These are phyloP conservation scores for Sporothrix dimorphospora DNA, from an alignment of 2,329 filamentous ascomycete species.

Conservation along the genomic window DNA sequence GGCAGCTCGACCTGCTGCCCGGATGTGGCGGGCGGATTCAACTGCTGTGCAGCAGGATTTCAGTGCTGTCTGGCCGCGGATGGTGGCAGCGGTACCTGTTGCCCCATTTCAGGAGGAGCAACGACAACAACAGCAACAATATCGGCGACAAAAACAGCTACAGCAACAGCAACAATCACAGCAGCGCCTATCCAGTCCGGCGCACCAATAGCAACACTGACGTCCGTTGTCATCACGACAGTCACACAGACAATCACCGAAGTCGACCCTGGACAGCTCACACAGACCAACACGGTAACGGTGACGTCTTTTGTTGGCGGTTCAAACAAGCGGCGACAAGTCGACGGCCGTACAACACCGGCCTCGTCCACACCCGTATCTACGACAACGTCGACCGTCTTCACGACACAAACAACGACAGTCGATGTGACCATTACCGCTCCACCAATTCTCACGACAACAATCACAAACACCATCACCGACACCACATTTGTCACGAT, in stretches of 20 bases:
- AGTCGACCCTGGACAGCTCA: constrained; percentile 35
- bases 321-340: not conserved
- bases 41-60: constrained; percentile 25
- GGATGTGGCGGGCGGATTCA: constrained; percentile 27
- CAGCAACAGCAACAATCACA: not conserved
- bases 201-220: constrained; percentile 15
- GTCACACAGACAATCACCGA: constrained; percentile 37
- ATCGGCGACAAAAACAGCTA: constrained; percentile 19
- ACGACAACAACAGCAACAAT: not conserved
- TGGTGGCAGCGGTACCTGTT: constrained; percentile 22
- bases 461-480: constrained; percentile 7
- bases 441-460: constrained; percentile 29
- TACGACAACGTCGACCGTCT: constrained; percentile 19
- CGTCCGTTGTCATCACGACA: constrained; percentile 33
- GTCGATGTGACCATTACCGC: constrained; percentile 30
- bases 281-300: constrained; percentile 35
- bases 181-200: not conserved
- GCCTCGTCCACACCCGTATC: not conserved
- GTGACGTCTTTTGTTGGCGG: constrained; percentile 28
- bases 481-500: constrained; percentile 35
- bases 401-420: constrained; percentile 33
- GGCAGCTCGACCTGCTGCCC: constrained; percentile 31
- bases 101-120: not conserved
- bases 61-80: constrained; percentile 20
- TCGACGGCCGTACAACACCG: not conserved